These are phyloP conservation scores for Letharia lupina DNA, from an alignment of 495 filamentous ascomycete species.

Conservation along the genomic window DNA sequence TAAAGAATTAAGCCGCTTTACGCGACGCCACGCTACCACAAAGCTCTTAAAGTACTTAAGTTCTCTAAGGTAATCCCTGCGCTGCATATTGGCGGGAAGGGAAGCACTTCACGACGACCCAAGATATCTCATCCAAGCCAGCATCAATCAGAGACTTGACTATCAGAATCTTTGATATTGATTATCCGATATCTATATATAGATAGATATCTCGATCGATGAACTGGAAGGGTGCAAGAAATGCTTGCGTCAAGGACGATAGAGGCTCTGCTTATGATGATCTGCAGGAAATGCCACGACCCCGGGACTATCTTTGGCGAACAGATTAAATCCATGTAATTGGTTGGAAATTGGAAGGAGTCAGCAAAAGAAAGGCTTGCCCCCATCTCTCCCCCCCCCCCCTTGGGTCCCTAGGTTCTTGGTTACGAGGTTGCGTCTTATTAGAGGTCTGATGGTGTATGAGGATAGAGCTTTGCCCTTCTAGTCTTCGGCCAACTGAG, in stretches of 20 bases:
- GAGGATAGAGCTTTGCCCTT: constrained; percentile 15
- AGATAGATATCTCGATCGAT: too few relatives aligned
- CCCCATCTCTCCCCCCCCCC: neutral
- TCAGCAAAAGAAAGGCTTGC: constrained; percentile 1
- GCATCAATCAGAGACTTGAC: neutral
- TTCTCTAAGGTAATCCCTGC: neutral
- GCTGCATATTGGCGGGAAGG: neutral
- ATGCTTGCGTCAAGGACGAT: neutral
- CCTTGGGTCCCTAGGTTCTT: neutral
- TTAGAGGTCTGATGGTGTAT: constrained; percentile 10
- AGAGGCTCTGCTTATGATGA: constrained; percentile 10
- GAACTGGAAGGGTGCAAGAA: too few relatives aligned
- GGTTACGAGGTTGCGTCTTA: constrained; percentile 7
- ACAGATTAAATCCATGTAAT: constrained; percentile 6
- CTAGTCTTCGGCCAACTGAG: constrained; percentile 9
- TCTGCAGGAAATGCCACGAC: constrained; percentile 12
- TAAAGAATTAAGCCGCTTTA: neutral
- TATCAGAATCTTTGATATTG: too few relatives aligned
- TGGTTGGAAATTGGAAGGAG: constrained; percentile 12
- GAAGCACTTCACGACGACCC: neutral
- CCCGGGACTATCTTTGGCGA: constrained; percentile 15
- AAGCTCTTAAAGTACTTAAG: neutral
- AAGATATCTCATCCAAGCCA: neutral
- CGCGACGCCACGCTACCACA: constrained; percentile 5
- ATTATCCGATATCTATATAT: too few relatives aligned